Percentiles rank a stretch among this genome's conserved stretches.
Evolutionary conservation across 2,329 filamentous ascomycete genomes (phyloP).

Genomic region (Aureobasidium vineae): DNA sequence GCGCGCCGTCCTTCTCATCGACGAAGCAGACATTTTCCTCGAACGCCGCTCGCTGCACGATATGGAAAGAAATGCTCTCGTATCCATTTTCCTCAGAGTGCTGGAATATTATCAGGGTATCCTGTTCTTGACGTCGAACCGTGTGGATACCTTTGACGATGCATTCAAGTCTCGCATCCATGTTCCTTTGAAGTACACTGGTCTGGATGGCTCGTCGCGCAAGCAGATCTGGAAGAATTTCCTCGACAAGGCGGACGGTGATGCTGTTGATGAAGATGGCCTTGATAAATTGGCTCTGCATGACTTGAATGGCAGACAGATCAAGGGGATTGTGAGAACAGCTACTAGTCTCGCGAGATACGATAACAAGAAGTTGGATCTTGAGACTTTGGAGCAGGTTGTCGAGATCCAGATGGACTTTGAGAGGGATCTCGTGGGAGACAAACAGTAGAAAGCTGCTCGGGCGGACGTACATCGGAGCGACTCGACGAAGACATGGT

Average conservation of each 20-base stretch:
- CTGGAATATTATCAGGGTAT: conserved; percentile 44
- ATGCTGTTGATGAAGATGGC: background rate
- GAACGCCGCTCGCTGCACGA: conserved; percentile 5
- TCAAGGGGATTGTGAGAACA: conserved; percentile 17
- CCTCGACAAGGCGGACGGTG: background rate
- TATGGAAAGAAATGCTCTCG: conserved; percentile 32
- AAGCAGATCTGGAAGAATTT: conserved; percentile 21
- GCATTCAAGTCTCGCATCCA: conserved; percentile 24
- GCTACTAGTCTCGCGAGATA: conserved; percentile 13
- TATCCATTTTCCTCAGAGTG: conserved; percentile 41
- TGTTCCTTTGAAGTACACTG: background rate
- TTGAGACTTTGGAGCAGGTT: conserved; percentile 9
- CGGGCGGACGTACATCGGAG: background rate
- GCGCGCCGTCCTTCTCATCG: conserved; percentile 40
- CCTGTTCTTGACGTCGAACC: conserved; percentile 44
- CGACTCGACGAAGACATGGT: background rate
- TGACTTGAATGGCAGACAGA: conserved; percentile 13
- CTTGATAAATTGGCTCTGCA: background rate
- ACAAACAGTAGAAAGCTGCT: background rate
- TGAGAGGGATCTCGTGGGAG: conserved; percentile 10
- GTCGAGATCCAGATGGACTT: conserved; percentile 21
- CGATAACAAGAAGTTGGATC: conserved; percentile 12
- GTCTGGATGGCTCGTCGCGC: background rate
- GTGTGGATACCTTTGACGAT: conserved; percentile 27
- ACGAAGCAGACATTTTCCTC: conserved; percentile 44